Evolutionary conservation across 805 yeast genomes (phyloP).

Genomic region (Suhomyces vadensis): DNA sequence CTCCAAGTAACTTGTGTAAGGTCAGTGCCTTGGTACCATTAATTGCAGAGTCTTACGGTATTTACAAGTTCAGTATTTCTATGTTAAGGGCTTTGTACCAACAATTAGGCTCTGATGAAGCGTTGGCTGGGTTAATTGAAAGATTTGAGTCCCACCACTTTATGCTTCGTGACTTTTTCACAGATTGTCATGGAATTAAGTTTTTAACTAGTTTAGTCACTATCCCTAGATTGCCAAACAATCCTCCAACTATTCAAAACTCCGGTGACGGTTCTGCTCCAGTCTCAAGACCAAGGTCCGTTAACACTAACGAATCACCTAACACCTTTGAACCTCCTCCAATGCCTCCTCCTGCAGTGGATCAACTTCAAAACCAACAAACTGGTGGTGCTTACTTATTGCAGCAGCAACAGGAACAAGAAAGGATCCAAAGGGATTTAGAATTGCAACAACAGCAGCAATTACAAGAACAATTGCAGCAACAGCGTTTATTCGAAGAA

Average conservation of each 20-base stretch:
- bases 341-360: conserved; percentile 41
- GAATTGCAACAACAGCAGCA: conserved; percentile 66
- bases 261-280: conserved; percentile 44
- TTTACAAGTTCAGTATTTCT: conserved; percentile 82
- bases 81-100: conserved; percentile 88
- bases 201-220: conserved; percentile 79
- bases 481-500: conserved; percentile 71
- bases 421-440: conserved; percentile 57
- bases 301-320: conserved; percentile 20
- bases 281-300: conserved; percentile 33
- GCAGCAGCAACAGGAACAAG: conserved; percentile 60
- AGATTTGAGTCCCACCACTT: conserved; percentile 74
- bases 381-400: conserved; percentile 48
- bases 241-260: conserved; percentile 57
- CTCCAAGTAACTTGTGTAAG: conserved; percentile 68
- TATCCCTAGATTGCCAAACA: conserved; percentile 64
- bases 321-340: conserved; percentile 28
- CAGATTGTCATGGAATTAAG: conserved; percentile 84
- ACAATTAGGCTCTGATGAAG: conserved; percentile 71
- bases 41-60: conserved; percentile 89
- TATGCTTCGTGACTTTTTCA: conserved; percentile 75
- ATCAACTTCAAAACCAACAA: conserved; percentile 48
- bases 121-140: conserved; percentile 69
- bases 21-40: conserved; percentile 87
- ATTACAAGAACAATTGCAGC: conserved; percentile 65